A percentile compares a stretch with the other conserved stretches of the same genome.
These are phyloP conservation scores for Pythium pyrilobum DNA, from an alignment of 352 stramenopile genomes.

Conservation along the genomic window DNA sequence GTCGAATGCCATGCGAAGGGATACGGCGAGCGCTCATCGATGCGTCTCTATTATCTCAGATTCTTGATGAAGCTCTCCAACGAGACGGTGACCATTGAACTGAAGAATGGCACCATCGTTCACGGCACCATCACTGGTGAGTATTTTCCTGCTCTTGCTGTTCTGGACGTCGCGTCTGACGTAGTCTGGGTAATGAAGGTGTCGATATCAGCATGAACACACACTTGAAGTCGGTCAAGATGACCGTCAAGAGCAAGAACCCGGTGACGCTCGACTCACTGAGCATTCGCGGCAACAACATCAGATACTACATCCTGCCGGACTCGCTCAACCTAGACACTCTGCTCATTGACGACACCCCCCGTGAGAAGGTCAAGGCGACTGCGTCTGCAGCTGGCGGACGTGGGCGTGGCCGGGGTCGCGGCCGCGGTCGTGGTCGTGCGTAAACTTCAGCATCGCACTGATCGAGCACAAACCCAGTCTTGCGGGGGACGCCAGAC, in stretches of 20 bases:
- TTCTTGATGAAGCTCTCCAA: constrained; percentile 99
- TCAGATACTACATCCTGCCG: constrained; percentile 93
- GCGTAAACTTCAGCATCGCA: constrained; percentile 7
- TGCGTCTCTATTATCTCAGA: constrained; percentile 25
- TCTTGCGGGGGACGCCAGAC: no score
- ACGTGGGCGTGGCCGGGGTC: constrained; percentile 70
- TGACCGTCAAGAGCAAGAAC: constrained; percentile 97
- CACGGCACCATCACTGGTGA: constrained; percentile 95
- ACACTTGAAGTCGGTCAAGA: constrained; percentile 98
- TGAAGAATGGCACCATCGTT: constrained; percentile 99
- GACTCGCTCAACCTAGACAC: constrained; percentile 98
- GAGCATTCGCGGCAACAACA: constrained; percentile 98
- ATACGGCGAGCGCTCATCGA: neutral
- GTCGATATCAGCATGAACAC: constrained; percentile 99
- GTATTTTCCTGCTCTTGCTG: neutral
- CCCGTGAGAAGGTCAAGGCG: constrained; percentile 92
- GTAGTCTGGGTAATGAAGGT: constrained; percentile 48
- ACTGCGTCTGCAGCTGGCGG: constrained; percentile 48
- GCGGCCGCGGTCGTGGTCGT: constrained; percentile 66
- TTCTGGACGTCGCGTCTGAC: neutral
- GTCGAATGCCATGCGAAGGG: neutral
- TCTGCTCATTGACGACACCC: constrained; percentile 97
- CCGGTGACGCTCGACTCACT: constrained; percentile 95
- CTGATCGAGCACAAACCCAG: no score
- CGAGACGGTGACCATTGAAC: constrained; percentile 99